phyloP scores from a whole-genome alignment of 1,139 yeast genomes.

The Kodamaea alishanica region DNA sequence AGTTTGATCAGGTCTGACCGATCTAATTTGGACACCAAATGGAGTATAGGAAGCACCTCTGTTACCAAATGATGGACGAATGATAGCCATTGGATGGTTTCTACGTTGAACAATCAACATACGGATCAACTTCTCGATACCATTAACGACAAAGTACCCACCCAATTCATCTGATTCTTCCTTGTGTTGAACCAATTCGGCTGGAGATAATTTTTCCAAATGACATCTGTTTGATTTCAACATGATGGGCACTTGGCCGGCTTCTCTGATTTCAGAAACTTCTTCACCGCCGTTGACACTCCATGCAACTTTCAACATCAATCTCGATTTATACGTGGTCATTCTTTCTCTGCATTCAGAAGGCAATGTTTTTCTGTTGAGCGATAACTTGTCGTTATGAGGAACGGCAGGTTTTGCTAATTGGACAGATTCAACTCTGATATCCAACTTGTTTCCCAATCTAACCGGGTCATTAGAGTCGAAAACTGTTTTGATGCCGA shows the following conservation, averaged over 20 bases:
- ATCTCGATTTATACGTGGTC: slow-evolving; percentile 67
- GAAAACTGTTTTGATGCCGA: slow-evolving; percentile 79
- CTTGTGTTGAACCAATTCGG: slow-evolving; percentile 67
- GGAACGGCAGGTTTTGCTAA: slow-evolving; percentile 79
- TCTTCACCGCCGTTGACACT: slow-evolving; percentile 84
- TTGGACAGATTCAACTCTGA: slow-evolving; percentile 83
- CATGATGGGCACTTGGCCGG: slow-evolving; percentile 92
- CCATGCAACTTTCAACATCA: slow-evolving; percentile 79
- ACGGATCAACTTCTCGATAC: slow-evolving; percentile 93
- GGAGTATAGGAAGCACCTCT: slow-evolving; percentile 90
- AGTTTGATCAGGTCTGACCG: slow-evolving; percentile 94
- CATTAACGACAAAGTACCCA: slow-evolving; percentile 93
- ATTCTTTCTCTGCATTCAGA: slow-evolving; percentile 89
- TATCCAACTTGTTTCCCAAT: slow-evolving; percentile 75
- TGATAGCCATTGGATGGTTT: slow-evolving; percentile 96
- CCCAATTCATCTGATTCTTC: slow-evolving; percentile 97
- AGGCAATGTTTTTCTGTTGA: slow-evolving; percentile 82
- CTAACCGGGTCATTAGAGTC: slow-evolving; percentile 69
- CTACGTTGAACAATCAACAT: slow-evolving; percentile 97
- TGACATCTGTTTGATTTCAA: slow-evolving; percentile 87
- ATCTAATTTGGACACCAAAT: slow-evolving; percentile 90
- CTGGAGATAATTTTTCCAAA: slow-evolving; percentile 76
- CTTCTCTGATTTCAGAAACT: slow-evolving; percentile 78
- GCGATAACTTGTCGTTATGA: slow-evolving; percentile 69
- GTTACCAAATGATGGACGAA: slow-evolving; percentile 90